These are phyloP conservation scores for Wickerhamomyces ciferrii DNA, from an alignment of 805 yeast genomes.

Conservation along the genomic window DNA sequence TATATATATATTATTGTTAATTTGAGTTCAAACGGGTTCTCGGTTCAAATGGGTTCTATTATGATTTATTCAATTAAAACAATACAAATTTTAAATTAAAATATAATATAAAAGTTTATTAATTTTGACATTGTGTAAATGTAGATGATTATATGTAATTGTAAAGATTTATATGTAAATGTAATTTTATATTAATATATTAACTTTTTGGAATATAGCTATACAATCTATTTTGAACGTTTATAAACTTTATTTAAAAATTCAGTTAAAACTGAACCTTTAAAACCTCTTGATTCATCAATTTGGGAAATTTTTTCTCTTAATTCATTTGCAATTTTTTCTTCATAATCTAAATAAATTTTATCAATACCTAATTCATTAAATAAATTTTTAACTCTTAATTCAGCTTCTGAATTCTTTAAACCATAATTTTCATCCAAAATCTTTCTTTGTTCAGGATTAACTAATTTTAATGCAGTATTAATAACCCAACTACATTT, in stretches of 20 bases:
- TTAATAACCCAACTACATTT: conserved; percentile 98
- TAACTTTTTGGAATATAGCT: too few species aligned
- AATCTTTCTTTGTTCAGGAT: conserved; percentile 73
- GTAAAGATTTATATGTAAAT: not conserved
- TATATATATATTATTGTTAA: not conserved
- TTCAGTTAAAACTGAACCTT: conserved; percentile 74
- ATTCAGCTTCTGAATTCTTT: conserved; percentile 67
- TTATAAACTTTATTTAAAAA: conserved; percentile 91
- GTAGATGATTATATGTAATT: too few species aligned
- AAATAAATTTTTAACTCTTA: conserved; percentile 67
- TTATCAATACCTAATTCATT: conserved; percentile 65
- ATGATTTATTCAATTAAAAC: too few species aligned
- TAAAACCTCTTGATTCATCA: conserved; percentile 94
- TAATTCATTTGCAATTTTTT: conserved; percentile 60
- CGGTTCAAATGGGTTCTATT: too few species aligned
- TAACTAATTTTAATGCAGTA: conserved; percentile 77
- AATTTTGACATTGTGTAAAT: too few species aligned
- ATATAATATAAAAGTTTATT: too few species aligned
- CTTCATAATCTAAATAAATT: conserved; percentile 80
- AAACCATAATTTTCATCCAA: conserved; percentile 89
- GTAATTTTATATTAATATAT: too few species aligned
- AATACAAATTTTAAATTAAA: too few species aligned
- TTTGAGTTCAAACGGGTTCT: not conserved
- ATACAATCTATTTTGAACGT: conserved; percentile 59
- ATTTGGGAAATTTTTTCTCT: conserved; percentile 57